These are phyloP conservation scores for Ophiocordyceps polyrhachis-furcata DNA, from an alignment of 2,329 filamentous ascomycete species.

Conservation along the genomic window DNA sequence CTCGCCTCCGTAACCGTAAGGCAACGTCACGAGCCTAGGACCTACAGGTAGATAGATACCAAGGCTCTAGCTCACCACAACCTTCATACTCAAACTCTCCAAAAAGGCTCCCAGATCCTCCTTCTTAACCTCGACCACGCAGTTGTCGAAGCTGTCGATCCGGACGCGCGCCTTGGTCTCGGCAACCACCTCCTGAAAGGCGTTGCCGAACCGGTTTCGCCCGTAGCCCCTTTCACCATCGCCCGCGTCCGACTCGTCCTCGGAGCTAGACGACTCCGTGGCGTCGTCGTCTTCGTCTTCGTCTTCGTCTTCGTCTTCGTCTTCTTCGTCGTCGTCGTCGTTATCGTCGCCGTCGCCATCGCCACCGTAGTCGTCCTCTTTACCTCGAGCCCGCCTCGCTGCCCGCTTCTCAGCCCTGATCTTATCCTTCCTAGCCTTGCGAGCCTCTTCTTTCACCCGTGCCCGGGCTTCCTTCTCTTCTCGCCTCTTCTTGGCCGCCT, in stretches of 20 bases:
- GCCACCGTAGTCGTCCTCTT: too few species aligned
- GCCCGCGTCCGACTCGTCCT: constrained; percentile 33
- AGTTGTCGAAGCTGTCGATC: constrained; percentile 94
- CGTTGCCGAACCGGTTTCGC: constrained; percentile 78
- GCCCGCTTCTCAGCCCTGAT: constrained; percentile 41
- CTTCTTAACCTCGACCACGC: constrained; percentile 93
- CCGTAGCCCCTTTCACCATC: constrained; percentile 48
- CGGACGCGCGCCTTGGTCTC: constrained; percentile 79
- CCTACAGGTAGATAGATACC: too few species aligned
- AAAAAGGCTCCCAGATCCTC: constrained; percentile 83
- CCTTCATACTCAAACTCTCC: constrained; percentile 81
- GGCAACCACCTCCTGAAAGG: constrained; percentile 85
- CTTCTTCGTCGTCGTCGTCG: constrained; percentile 19
- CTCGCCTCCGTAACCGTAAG: too few species aligned
- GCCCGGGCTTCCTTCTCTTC: constrained; percentile 45
- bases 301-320: constrained; percentile 3
- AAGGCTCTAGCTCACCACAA: constrained; percentile 50
- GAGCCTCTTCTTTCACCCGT: constrained; percentile 40
- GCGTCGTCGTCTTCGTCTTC: constrained; percentile 26
- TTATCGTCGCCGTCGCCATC: too few species aligned
- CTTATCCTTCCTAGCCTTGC: constrained; percentile 38
- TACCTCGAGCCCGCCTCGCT: constrained; percentile 29
- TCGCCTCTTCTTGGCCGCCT: constrained; percentile 42
- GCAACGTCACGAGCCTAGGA: too few species aligned
- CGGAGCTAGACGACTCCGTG: constrained; percentile 23